Evolutionary conservation across 495 filamentous ascomycete genomes (phyloP), one percentile per base, ranked within the genome.

Genomic region (Aspergillus taichungensis): DNA sequence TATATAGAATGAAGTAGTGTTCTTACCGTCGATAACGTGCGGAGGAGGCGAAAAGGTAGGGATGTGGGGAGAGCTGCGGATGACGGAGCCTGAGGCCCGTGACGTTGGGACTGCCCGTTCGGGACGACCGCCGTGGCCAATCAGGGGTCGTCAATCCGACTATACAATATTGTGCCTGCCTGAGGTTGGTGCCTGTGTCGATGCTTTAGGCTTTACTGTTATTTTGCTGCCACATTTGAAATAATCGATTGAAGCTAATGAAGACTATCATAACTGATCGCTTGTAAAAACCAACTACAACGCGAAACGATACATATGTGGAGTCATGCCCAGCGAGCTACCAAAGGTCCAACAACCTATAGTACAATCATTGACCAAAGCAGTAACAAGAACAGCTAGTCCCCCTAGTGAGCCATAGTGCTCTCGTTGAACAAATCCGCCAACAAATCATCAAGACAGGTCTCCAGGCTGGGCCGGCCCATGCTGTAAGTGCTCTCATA

Each of bases 401-500:
- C 31, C 11, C 6, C 40, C 54, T 34, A 71, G 34, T 68, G 67
- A 18, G 62, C 73, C 63, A 77, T 68, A 12, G 69, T 75, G 41
- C 70, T 74, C 63, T 94, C 83, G 53, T 90, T 84, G 68, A 95
- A 94, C 43, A 96, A 53, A 74, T 97, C 90, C 51, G 65, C 77
- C 62, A 95, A 57, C 41, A 96, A 51, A 49, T 75, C 74, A 53
- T 78, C 72, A 45, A 74, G 74, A 55, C 84, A 91, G n/a, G 72
- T 74, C 39, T 78, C 77, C 56, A 75, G 57, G 64, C 94, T 89
- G 30, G 83, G 69, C 41, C 61, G 63, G 40, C 77, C 78, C 83
- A 94, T 94, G 13, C 80, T 77, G 58, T 97, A 98, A 35, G 85
- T 94, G 24, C 80, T 82, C 67, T 97, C 94, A 63, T 94, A 98